Evolutionary conservation across 306 rosid species (phyloP), one percentile per base, ranked within the genome.

Genomic region (Hippophae tibetana): DNA sequence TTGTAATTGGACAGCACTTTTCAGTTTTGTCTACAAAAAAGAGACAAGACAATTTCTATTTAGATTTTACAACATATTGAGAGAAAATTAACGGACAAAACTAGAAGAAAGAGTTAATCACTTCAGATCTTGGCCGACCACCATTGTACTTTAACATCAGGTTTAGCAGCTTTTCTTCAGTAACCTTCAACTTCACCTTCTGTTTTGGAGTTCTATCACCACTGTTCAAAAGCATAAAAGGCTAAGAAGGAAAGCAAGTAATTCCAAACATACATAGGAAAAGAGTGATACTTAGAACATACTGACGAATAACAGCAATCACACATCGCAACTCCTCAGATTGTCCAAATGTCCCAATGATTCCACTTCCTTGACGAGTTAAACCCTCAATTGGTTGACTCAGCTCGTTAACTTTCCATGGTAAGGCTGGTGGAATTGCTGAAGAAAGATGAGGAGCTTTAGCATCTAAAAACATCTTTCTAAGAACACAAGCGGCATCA

Each of bases 201-300:
- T 92, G 99, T 72, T 92, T 92, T 65, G 99, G 95, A 75, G 99
- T 92, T 84, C 99, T 82, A 83, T 92, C 99, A 65, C 99, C 99
- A 78, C 99, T 92, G 79, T 72, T 57, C 61, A 27, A 76, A 69
- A 77, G 56, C 47, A 69, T 60, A 68, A 58, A 63, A 56, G 65
- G 58, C 63, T 68, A 52, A 65, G 55, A 74, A 62, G 63, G 53
- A 69, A 61, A 64, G 46, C 13, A 62, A 59, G 52, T 47, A 10
- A 47, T 60, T 73, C 23, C 61, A 57, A 45, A 13, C 61, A 60
- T 27, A 2, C 8, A 73, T 60, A 40, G 43, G 11, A 43, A n/a
- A n/a, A 47, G 13, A 23, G 61, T 38, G 58, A 63, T 56, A 47
- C 64, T 60, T 38, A 63, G 63, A 74, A 79, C 99, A 57, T 88